Evolutionary conservation across 805 yeast species (phyloP).

Genomic region (Candida oleophila): DNA sequence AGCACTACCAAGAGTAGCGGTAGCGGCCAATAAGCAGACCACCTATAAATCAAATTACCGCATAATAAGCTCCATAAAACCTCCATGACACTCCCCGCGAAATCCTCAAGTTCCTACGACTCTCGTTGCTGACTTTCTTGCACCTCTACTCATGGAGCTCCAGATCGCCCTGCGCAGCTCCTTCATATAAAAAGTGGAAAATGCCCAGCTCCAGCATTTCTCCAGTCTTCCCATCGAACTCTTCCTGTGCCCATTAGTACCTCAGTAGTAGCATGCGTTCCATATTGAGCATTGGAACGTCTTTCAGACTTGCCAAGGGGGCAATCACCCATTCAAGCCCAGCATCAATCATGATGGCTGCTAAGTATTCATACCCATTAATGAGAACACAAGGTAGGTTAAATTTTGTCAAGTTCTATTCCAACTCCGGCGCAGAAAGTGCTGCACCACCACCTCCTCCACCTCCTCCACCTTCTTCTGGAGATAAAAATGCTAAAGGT

Average conservation of each 20-base stretch:
- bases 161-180: not conserved
- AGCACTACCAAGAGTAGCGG: too few relatives aligned
- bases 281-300: not conserved
- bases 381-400: not conserved
- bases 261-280: not conserved
- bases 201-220: not conserved
- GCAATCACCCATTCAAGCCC: conserved; percentile 1
- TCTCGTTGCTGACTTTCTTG: too few relatives aligned
- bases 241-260: not conserved
- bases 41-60: too few relatives aligned
- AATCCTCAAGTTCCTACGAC: too few relatives aligned
- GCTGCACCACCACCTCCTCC: conserved; percentile 31
- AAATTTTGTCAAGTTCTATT: not conserved
- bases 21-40: too few relatives aligned
- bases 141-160: too few relatives aligned
- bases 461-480: conserved; percentile 37
- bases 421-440: conserved; percentile 1
- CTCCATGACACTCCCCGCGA: too few relatives aligned
- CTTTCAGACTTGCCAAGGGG: not conserved
- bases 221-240: not conserved
- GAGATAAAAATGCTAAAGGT: conserved; percentile 40
- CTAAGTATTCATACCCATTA: not conserved
- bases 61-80: too few relatives aligned
- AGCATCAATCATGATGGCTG: not conserved
- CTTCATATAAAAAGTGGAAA: conserved; percentile 1